These are phyloP conservation scores for Puccinia polysora DNA, from an alignment of 1,284 basidiomycete species.

Conservation along the genomic window DNA sequence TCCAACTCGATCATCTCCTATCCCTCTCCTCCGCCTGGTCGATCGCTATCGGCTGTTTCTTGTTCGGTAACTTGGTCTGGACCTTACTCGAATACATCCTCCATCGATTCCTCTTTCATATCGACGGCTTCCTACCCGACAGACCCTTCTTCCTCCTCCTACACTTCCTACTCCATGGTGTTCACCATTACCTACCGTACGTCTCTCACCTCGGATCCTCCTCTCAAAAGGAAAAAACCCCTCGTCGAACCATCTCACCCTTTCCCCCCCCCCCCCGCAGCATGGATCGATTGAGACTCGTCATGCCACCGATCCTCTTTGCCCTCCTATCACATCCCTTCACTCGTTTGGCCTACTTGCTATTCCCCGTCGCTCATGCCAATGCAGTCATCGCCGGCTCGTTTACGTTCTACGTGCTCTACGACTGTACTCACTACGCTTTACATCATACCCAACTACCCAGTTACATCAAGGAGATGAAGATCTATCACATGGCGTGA, in stretches of 20 bases:
- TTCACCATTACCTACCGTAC: conserved; percentile 92
- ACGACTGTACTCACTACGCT: conserved; percentile 54
- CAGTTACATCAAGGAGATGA: conserved; percentile 80
- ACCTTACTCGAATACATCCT: too few species aligned
- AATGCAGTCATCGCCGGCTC: conserved; percentile 90
- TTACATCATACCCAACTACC: conserved; percentile 61
- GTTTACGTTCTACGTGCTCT: conserved; percentile 68
- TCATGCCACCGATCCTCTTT: conserved; percentile 94
- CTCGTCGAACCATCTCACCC: background rate
- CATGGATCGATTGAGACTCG: conserved; percentile 64
- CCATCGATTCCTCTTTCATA: too few species aligned
- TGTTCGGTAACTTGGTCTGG: too few species aligned
- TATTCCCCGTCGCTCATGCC: conserved; percentile 80
- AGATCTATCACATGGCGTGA: conserved; percentile 86
- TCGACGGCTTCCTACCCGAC: too few species aligned
- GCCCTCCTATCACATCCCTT: conserved; percentile 74
- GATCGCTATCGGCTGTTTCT: too few species aligned
- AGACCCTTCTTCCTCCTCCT: too few species aligned
- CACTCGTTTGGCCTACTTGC: conserved; percentile 72
- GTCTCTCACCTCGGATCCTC: conserved; percentile 45
- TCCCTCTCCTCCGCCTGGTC: too few species aligned
- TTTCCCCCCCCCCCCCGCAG: conserved; percentile 5
- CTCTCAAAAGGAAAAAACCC: background rate
- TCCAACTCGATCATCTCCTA: too few species aligned
- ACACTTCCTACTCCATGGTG: too few species aligned